Base-by-base conservation (phyloP, 2,329 filamentous ascomycete genomes). In the Fonsecaea multimorphosa region DNA sequence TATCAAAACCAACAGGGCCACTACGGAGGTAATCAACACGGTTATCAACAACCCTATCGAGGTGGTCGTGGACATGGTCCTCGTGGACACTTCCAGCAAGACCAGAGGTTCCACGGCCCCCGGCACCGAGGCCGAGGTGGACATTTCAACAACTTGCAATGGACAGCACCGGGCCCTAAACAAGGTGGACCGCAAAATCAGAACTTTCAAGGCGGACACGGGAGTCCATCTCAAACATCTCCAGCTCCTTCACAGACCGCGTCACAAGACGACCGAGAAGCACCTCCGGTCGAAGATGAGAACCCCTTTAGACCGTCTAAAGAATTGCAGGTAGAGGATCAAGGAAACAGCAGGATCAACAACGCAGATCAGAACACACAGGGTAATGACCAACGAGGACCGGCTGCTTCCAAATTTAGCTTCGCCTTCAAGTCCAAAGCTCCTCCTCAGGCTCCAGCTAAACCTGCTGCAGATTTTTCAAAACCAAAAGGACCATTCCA, bases 361-460 rank as follows among this genome's bases (percentile, higher is more conserved):
- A 84, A 84, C 22, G 83, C 86, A 11, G 81, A 78, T 63, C 85
- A 85, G 64, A 81, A 85, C 44, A 78, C 84, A 1, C 82, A 69
- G 34, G 64, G 85, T 22, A 81, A 83, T 1, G 83, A 85, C 4
- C 82, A 85, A n/a, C 82, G 85, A 66, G 74, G 78, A 66, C 76
- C 82, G 74, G 80, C 82, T 65, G 80, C 81, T 2, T 87, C 87
- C 52, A 95, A 94, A 78, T 96, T 97, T 74, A 96, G 92, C 76
- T 98, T 98, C 76, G 92, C 93, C 1, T 92, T 98, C 78, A 97
- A 97, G 76, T 86, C 89, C 63, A 94, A 90, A 74, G 86, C 88
- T 24, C 82, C 84, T 2, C 83, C 88, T 22, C 79, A 81, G 29
- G 81, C 84, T 67, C 81, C 83, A 64, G 79, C 80, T 54, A 84